Conservation (phyloP, 2,329 filamentous ascomycete species). For the Aspergillus brasiliensis region DNA sequence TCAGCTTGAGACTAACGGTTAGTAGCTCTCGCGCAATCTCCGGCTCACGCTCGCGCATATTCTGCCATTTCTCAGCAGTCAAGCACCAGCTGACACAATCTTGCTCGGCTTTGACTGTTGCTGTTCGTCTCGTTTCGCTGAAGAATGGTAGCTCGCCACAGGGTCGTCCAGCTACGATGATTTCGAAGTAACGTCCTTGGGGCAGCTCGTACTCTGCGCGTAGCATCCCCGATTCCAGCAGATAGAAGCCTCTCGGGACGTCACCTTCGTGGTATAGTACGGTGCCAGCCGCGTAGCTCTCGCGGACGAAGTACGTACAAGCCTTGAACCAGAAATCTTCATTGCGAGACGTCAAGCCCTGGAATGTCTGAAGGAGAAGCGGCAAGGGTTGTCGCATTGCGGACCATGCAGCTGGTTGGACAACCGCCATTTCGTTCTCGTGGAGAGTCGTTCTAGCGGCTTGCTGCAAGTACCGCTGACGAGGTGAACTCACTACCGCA, state of each 20-base stretch:
- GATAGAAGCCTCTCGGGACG: conserved; percentile 78
- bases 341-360: conserved; percentile 79
- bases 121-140: conserved; percentile 82
- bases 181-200: conserved; percentile 85
- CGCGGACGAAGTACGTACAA: conserved; percentile 71
- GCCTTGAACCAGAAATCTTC: conserved; percentile 95
- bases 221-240: conserved; percentile 85
- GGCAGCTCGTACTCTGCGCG: conserved; percentile 88
- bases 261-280: conserved; percentile 79
- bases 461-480: conserved; percentile 73
- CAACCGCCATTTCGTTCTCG: conserved; percentile 60
- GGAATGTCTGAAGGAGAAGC: conserved; percentile 93
- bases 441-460: conserved; percentile 75
- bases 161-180: conserved; percentile 90
- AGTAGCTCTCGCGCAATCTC: conserved; percentile 83
- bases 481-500: conserved; percentile 70
- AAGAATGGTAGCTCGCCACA: conserved; percentile 98
- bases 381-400: conserved; percentile 87
- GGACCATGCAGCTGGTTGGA: conserved; percentile 69
- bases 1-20: conserved; percentile 86
- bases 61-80: conserved; percentile 69
- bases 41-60: conserved; percentile 69
- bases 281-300: conserved; percentile 68
- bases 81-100: conserved; percentile 83
- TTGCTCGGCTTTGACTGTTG: conserved; percentile 79